Evolutionary conservation across 108 stramenopile species (phyloP).

Genomic region (Nitzschia putrida): DNA sequence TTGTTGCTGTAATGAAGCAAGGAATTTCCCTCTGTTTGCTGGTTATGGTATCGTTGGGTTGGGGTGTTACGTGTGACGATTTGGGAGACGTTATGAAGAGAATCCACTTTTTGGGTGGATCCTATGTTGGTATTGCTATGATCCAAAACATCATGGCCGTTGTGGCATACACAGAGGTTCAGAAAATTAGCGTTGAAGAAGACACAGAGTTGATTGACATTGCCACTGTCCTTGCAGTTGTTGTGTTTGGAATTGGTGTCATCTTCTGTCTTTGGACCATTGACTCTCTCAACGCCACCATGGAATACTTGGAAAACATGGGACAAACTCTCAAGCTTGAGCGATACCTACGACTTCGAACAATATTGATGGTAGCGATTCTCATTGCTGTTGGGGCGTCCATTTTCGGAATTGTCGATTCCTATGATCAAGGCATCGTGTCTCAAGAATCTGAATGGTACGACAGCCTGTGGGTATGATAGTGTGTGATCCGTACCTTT

Average conservation of each 20-base stretch:
- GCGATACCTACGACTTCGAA: conserved; percentile 76
- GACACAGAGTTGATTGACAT: conserved; percentile 76
- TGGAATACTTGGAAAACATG: conserved; percentile 86
- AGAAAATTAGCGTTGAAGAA: conserved; percentile 56
- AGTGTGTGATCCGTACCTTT: too few species aligned
- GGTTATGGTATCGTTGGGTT: conserved; percentile 82
- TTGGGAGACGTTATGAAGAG: conserved; percentile 68
- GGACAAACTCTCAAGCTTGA: conserved; percentile 72
- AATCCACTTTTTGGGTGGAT: conserved; percentile 58
- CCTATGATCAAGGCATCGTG: conserved; percentile 65
- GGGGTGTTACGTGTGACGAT: conserved; percentile 83
- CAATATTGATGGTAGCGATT: conserved; percentile 75
- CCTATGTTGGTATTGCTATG: conserved; percentile 60
- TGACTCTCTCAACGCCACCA: conserved; percentile 74
- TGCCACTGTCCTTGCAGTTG: conserved; percentile 69
- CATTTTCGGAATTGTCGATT: conserved; percentile 79
- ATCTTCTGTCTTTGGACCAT: conserved; percentile 86
- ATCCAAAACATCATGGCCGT: conserved; percentile 72
- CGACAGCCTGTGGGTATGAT: background rate
- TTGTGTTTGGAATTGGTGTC: conserved; percentile 64
- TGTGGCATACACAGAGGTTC: conserved; percentile 68
- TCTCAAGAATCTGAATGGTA: conserved; percentile 46
- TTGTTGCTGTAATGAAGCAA: conserved; percentile 73
- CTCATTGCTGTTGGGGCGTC: conserved; percentile 78
- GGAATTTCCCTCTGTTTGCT: conserved; percentile 76